Conservation (phyloP, 768 basidiomycete species). For the Clitopilus passeckerianus region DNA sequence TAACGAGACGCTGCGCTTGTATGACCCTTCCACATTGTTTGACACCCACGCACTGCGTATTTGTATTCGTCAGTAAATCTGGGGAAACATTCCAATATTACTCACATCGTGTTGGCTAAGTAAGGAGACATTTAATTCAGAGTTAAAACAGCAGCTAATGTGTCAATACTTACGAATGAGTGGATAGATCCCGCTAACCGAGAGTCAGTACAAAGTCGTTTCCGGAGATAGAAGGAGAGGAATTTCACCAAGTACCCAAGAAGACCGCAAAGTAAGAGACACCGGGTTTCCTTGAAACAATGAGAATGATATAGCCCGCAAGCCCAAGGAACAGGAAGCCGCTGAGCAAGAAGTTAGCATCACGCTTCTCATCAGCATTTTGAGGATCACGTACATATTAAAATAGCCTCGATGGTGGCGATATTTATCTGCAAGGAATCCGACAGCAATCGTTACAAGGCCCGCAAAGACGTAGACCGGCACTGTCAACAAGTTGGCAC, state of each 20-base stretch:
- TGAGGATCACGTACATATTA: constrained; percentile 45
- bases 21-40: constrained; percentile 71
- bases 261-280: constrained; percentile 71
- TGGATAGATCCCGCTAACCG: constrained; percentile 64
- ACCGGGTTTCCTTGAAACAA: constrained; percentile 53
- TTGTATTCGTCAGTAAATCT: neutral
- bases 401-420: constrained; percentile 51
- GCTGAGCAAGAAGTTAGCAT: constrained; percentile 11
- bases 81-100: neutral
- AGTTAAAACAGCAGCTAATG: no score
- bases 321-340: constrained; percentile 33
- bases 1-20: constrained; percentile 68
- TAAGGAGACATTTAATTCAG: neutral
- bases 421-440: constrained; percentile 56
- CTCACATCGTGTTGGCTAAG: constrained; percentile 58
- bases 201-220: neutral
- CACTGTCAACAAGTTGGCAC: constrained; percentile 72
- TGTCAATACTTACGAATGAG: constrained; percentile 47
- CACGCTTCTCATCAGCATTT: neutral
- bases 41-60: constrained; percentile 46
- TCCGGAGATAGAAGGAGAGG: neutral
- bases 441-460: constrained; percentile 58
- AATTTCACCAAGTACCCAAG: constrained; percentile 57
- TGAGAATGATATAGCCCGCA: constrained; percentile 67
- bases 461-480: constrained; percentile 73